These are phyloP conservation scores for Haberlea rhodopensis DNA, from an alignment of 257 asterid species.

Conservation along the genomic window DNA sequence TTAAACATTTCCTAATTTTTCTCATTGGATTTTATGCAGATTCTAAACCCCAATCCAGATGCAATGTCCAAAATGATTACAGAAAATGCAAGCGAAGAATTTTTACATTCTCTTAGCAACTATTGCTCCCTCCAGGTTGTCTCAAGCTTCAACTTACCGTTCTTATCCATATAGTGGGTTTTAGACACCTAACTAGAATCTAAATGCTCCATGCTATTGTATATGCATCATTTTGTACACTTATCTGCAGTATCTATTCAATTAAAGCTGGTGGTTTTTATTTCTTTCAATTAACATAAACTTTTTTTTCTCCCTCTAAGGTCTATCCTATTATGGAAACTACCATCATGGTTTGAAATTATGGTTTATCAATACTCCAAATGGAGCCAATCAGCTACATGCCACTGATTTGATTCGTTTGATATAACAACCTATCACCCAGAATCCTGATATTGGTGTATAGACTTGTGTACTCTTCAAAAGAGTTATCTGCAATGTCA, in stretches of 20 bases:
- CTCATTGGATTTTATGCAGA: conserved; percentile 44
- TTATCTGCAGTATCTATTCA: background rate
- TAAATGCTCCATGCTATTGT: conserved; percentile 21
- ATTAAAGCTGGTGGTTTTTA: background rate
- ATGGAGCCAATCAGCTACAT: background rate
- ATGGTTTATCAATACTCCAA: too few relatives aligned
- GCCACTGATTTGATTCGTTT: background rate
- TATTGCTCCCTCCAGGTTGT: conserved; percentile 96
- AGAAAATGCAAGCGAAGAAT: conserved; percentile 97
- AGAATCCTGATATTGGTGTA: too few relatives aligned
- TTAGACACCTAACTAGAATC: conserved; percentile 12
- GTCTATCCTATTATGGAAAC: background rate
- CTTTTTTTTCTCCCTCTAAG: background rate
- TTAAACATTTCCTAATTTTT: background rate
- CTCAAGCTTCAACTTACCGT: conserved; percentile 21
- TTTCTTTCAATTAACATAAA: background rate
- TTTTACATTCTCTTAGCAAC: conserved; percentile 78
- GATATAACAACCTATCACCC: background rate
- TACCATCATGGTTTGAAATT: too few relatives aligned
- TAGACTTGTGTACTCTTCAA: too few relatives aligned
- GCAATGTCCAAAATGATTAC: conserved; percentile 98
- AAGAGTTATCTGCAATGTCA: too few relatives aligned
- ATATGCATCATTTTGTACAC: conserved; percentile 6
- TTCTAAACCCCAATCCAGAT: conserved; percentile 97
- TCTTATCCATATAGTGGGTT: conserved; percentile 19